A percentile compares a stretch with the other conserved stretches of the same genome.
These are phyloP conservation scores for Cyathus striatus DNA, from an alignment of 768 basidiomycete genomes.

Conservation along the genomic window DNA sequence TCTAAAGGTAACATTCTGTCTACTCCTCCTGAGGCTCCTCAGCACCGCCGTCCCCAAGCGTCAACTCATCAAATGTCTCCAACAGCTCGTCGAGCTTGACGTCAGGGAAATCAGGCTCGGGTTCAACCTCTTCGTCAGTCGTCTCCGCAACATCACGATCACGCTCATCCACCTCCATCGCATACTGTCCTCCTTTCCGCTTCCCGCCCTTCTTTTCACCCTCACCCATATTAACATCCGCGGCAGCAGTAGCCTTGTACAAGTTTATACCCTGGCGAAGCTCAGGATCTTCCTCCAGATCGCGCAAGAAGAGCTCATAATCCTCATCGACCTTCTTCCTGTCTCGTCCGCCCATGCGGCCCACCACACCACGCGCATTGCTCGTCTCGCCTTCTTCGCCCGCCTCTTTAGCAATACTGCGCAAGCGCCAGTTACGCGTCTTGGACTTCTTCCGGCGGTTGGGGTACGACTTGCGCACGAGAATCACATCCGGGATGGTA, in stretches of 20 bases:
- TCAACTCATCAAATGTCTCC: slow-evolving; percentile 92
- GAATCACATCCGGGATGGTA: slow-evolving; percentile 84
- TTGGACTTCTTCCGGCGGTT: slow-evolving; percentile 88
- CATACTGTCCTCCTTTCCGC: slow-evolving; percentile 39
- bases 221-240: slow-evolving; percentile 46
- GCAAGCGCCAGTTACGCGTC: slow-evolving; percentile 80
- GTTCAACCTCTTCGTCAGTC: slow-evolving; percentile 59
- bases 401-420: slow-evolving; percentile 89
- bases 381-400: slow-evolving; percentile 84
- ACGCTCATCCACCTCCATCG: slow-evolving; percentile 66
- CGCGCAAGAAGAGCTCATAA: slow-evolving; percentile 92
- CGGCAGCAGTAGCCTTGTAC: slow-evolving; percentile 59
- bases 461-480: slow-evolving; percentile 95
- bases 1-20: too few relatives aligned
- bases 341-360: slow-evolving; percentile 85
- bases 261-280: slow-evolving; percentile 82
- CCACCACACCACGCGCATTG: slow-evolving; percentile 79
- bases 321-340: slow-evolving; percentile 93
- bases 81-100: slow-evolving; percentile 80
- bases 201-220: slow-evolving; percentile 31
- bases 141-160: slow-evolving; percentile 29
- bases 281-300: slow-evolving; percentile 93
- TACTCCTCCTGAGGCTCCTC: slow-evolving; percentile 15
- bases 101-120: slow-evolving; percentile 75
- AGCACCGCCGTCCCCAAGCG: slow-evolving; percentile 49